A percentile compares a stretch with the other conserved stretches of the same genome.
phyloP scores from a whole-genome alignment of 2,329 filamentous ascomycete genomes.

The Xylariomycetidae sp. region DNA sequence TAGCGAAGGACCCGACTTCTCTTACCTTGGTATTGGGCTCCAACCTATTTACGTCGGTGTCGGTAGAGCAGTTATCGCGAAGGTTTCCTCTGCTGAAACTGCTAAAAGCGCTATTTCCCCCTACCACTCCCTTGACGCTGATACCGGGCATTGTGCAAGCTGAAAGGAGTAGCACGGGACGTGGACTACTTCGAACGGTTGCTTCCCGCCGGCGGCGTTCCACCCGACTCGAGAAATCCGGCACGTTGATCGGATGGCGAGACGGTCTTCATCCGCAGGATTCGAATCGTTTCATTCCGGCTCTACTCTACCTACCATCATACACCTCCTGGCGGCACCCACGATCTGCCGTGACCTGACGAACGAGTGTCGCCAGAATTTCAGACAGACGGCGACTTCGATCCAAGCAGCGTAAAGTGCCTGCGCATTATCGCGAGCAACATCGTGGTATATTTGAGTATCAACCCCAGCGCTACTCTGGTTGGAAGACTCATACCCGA shows the following conservation, averaged over 20 bases:
- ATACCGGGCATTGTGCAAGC: constrained; percentile 4
- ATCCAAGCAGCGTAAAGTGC: constrained; percentile 28
- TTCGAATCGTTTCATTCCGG: constrained; percentile 8
- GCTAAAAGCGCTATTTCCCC: constrained; percentile 9
- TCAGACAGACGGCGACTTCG: constrained; percentile 28
- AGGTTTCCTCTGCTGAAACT: constrained; percentile 10
- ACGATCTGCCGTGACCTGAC: constrained; percentile 15
- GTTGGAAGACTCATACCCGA: constrained; percentile 11
- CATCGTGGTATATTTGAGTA: constrained; percentile 9
- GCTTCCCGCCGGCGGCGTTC: constrained; percentile 6
- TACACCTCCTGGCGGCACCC: constrained; percentile 19
- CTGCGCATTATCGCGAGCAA: constrained; percentile 27
- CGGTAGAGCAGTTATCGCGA: constrained; percentile 8
- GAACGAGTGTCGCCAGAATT: constrained; percentile 20
- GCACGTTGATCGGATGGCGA: constrained; percentile 9
- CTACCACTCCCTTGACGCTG: constrained; percentile 3
- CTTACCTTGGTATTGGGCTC: constrained; percentile 6
- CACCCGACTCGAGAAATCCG: constrained; percentile 6
- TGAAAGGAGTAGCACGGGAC: no score
- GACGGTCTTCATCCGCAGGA: constrained; percentile 8
- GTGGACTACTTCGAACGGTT: constrained; percentile 14
- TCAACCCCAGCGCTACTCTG: constrained; percentile 11
- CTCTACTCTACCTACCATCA: constrained; percentile 6
- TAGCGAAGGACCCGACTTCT: constrained; percentile 7
- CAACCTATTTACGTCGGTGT: constrained; percentile 4